Conservation (phyloP, 495 filamentous ascomycete species). For the Xylaria cubensis region DNA sequence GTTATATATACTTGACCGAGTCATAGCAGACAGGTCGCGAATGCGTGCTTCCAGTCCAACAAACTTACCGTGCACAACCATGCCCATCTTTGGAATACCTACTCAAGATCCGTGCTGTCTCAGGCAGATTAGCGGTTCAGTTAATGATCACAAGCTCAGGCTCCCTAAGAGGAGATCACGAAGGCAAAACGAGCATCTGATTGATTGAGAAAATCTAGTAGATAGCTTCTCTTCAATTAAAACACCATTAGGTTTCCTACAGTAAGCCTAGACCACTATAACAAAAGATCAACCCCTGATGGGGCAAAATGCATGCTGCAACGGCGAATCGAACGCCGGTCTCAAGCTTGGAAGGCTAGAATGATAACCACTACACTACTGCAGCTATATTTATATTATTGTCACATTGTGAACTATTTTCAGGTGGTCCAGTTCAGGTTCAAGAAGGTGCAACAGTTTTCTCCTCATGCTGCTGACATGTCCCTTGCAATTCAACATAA, state of each 20-base stretch:
- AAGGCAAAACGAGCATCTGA: too few relatives aligned
- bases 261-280: too few relatives aligned
- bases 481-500: too few relatives aligned
- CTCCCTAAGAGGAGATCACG: neutral
- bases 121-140: neutral
- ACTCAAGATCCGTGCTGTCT: neutral
- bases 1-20: neutral
- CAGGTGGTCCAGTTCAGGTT: too few relatives aligned
- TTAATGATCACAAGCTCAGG: neutral
- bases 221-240: too few relatives aligned
- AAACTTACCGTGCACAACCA: neutral
- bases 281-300: neutral
- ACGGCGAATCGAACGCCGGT: slow-evolving; percentile 30
- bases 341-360: slow-evolving; percentile 30
- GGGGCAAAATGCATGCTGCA: neutral
- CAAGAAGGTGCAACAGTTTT: too few relatives aligned
- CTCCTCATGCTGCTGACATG: too few relatives aligned
- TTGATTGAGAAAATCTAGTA: too few relatives aligned
- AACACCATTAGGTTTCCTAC: too few relatives aligned
- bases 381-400: neutral
- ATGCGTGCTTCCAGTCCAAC: neutral
- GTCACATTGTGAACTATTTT: too few relatives aligned
- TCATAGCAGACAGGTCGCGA: too few relatives aligned
- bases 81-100: too few relatives aligned
- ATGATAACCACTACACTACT: slow-evolving; percentile 30